Conservation (phyloP, 163 green algal species). For the Chlamydomonas reinhardtii region DNA sequence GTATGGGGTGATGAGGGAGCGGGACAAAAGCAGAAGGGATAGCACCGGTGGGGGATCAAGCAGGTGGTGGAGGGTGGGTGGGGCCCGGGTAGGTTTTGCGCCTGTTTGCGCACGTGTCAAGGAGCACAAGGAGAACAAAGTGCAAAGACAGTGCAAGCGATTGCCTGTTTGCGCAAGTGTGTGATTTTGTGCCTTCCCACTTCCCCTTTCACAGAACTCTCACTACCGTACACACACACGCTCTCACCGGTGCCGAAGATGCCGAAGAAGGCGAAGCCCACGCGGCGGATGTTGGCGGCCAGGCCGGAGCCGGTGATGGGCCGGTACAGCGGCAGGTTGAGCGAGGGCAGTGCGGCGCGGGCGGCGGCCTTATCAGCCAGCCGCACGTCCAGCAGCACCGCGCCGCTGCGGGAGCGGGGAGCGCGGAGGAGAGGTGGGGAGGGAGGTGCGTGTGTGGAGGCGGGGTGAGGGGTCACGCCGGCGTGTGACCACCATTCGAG, state of each 20-base stretch:
- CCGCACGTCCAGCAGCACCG: slow-evolving; percentile 65
- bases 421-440: too few relatives aligned
- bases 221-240: neutral
- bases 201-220: too few relatives aligned
- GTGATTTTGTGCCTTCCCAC: too few relatives aligned
- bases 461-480: neutral
- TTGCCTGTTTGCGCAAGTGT: too few relatives aligned
- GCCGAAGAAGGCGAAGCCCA: slow-evolving; percentile 69
- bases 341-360: slow-evolving; percentile 20
- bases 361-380: slow-evolving; percentile 45
- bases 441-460: neutral
- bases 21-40: too few relatives aligned
- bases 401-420: neutral
- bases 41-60: too few relatives aligned
- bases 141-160: too few relatives aligned
- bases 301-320: slow-evolving; percentile 61
- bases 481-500: neutral
- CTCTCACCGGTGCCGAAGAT: slow-evolving; percentile 61
- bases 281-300: slow-evolving; percentile 49
- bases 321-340: slow-evolving; percentile 60
- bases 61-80: too few relatives aligned
- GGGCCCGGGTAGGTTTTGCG: too few relatives aligned
- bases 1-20: too few relatives aligned
- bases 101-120: too few relatives aligned
- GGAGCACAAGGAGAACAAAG: too few relatives aligned